Base-by-base conservation (phyloP, 2,329 filamentous ascomycete species). In the Cordyceps fumosorosea region DNA sequence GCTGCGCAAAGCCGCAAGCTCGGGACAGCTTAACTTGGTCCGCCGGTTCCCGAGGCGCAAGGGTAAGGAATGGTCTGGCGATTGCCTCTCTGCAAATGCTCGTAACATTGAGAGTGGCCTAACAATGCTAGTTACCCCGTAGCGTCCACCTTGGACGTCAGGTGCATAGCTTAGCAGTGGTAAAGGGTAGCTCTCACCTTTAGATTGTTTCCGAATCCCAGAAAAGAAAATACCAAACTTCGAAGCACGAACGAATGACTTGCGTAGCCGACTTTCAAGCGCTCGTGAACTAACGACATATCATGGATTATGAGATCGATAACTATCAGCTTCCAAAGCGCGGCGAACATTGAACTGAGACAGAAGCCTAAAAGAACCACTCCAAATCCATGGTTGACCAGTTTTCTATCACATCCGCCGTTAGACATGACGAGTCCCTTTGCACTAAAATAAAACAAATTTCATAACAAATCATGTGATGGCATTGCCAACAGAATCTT, bases 341-440 rank as follows among this genome's bases (percentile, higher is more conserved):
- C 40, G 40, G 16, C 18, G 40, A 44, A 57, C 44, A 56, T 56
- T 42, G 18, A 48, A 57, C 42, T 57, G 55, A 57, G 55, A 57
- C 55, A 57, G 42, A 47, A 47, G 54, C 42, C 26, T 20, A n/a
- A 37, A 24, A 47, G 55, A 48, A 37, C 37, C 22, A 10, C 20
- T 7, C 55, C 3, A 22, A 24, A 14, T 24, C 54, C 26, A 34
- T 47, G 24, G 6, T 32, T 37, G 22, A 12, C 42, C 12, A 20
- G 11, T 52, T 34, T 53, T 40, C 51, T 22, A 22, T 53, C 32
- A 53, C 11, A 53, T 53, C 22, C 3, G 4, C 10, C 10, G 29
- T 32, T 34, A 48, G 24, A 51, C 29, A 52, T 52, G 26, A 32
- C 50, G 11, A 52, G 50, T 52, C 24, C 26, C 29, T 34, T 20